These are phyloP conservation scores for Dactylorhiza incarnata DNA, from an alignment of 106 monocot species.

Conservation along the genomic window DNA sequence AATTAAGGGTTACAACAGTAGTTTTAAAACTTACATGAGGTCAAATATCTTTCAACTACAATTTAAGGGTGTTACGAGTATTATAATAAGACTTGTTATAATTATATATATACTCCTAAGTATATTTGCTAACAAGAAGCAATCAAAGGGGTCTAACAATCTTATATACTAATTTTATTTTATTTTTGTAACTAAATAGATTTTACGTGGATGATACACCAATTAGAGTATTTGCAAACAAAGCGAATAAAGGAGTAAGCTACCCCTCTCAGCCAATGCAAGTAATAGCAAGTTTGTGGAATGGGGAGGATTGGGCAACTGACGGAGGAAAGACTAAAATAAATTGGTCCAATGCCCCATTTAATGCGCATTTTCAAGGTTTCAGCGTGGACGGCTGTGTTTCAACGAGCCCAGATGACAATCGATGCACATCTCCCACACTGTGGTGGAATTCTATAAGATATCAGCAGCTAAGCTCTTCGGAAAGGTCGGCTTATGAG, in stretches of 20 bases:
- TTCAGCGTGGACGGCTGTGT: slow-evolving; percentile 43
- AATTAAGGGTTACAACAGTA: no score
- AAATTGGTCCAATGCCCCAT: slow-evolving; percentile 50
- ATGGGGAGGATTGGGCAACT: slow-evolving; percentile 73
- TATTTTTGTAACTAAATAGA: slow-evolving; percentile 17
- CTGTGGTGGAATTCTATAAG: slow-evolving; percentile 40
- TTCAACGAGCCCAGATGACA: neutral
- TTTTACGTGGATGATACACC: slow-evolving; percentile 62
- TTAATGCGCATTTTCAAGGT: slow-evolving; percentile 33
- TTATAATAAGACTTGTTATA: no score
- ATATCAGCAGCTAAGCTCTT: slow-evolving; percentile 24
- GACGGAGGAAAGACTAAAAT: slow-evolving; percentile 51
- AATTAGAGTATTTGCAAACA: slow-evolving; percentile 42
- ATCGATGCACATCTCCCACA: slow-evolving; percentile 14
- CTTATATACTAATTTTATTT: neutral
- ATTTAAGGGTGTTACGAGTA: no score
- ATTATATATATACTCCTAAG: no score
- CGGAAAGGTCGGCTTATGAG: slow-evolving; percentile 21
- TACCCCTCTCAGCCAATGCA: slow-evolving; percentile 54
- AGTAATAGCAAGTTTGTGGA: slow-evolving; percentile 50
- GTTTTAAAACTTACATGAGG: no score
- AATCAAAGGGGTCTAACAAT: neutral
- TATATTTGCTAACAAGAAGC: neutral
- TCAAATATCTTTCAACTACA: no score
- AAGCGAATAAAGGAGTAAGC: slow-evolving; percentile 16